A percentile compares a stretch with the other conserved stretches of the same genome.
Conservation (phyloP, 257 asterid genomes). For the Solanum piurae region DNA sequence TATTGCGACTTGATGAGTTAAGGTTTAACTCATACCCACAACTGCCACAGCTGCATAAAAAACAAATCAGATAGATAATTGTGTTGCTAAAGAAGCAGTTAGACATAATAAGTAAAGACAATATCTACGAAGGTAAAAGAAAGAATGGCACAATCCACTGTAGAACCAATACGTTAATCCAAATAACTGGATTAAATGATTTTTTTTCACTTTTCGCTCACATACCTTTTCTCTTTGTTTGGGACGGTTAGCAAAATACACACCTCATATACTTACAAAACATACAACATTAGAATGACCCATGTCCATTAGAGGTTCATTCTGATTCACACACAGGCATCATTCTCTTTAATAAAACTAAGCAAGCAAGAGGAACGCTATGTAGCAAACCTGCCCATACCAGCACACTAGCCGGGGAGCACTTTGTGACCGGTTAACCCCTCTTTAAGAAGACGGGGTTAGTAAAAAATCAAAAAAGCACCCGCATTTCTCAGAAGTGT, state of each 20-base stretch:
- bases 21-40: constrained; percentile 73
- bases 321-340: neutral
- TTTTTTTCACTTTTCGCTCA: neutral
- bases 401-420: neutral
- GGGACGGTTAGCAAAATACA: neutral
- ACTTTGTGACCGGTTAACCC: neutral
- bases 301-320: neutral
- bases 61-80: neutral
- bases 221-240: neutral
- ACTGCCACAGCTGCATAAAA: constrained; percentile 66
- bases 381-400: too few species aligned
- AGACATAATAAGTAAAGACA: neutral
- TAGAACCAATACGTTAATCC: neutral
- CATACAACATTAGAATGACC: neutral
- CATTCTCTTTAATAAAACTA: neutral
- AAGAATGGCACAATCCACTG: neutral
- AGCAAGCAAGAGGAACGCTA: neutral
- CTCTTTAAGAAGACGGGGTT: neutral
- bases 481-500: neutral
- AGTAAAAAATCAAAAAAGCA: neutral
- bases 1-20: constrained; percentile 74
- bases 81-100: neutral
- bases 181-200: neutral
- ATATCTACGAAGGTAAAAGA: neutral
- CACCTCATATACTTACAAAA: neutral